Percentiles rank a stretch among this genome's conserved stretches.
Conservation (phyloP, 306 rosid genomes). For the Rosa persica region DNA sequence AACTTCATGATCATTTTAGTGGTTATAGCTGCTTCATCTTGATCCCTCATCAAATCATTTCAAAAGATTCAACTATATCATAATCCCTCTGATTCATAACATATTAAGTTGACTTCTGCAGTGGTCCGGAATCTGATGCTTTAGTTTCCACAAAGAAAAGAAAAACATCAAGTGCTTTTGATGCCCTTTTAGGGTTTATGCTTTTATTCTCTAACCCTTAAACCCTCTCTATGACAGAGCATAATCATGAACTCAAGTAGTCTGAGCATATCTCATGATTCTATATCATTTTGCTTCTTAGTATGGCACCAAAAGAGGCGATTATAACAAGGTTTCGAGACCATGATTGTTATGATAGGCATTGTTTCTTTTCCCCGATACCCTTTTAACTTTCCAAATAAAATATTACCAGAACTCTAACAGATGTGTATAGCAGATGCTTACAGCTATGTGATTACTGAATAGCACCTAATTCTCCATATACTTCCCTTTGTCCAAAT, state of each 20-base stretch:
- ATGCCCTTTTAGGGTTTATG: constrained; percentile 10
- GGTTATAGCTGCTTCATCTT: constrained; percentile 14
- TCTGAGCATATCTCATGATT: constrained; percentile 24
- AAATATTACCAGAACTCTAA: not conserved
- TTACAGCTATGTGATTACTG: not conserved
- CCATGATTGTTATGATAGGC: constrained; percentile 1
- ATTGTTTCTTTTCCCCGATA: not conserved
- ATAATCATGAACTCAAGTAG: not conserved
- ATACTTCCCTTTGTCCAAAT: not conserved
- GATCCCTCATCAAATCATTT: constrained; percentile 11
- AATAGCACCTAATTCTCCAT: not conserved
- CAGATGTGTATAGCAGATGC: not conserved
- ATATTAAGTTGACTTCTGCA: constrained; percentile 21
- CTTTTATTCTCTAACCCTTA: constrained; percentile 19
- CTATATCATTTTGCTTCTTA: constrained; percentile 28
- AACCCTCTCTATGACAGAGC: not conserved
- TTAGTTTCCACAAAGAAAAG: constrained; percentile 3
- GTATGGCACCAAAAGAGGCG: constrained; percentile 27
- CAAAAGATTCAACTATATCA: not conserved
- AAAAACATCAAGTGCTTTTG: constrained; percentile 5
- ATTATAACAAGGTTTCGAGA: not conserved
- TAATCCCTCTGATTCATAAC: not conserved
- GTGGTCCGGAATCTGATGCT: constrained; percentile 23
- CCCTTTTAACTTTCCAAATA: not conserved
- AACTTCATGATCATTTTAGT: not conserved